Evolutionary conservation across 1,284 basidiomycete species (phyloP).

Genomic region (Amylostereum areolatum): DNA sequence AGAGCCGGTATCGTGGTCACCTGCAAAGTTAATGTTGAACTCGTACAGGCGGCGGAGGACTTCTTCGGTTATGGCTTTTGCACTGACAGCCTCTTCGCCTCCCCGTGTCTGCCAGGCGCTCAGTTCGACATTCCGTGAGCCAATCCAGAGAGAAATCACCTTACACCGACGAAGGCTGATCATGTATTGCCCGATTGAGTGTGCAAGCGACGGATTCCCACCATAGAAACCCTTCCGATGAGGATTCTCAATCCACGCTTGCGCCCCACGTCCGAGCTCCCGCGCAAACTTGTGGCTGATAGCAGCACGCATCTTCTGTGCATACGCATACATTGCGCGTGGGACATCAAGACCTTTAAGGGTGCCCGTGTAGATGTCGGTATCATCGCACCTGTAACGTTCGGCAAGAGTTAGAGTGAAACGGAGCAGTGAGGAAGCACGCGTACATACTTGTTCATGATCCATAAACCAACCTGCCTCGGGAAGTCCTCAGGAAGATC

Average conservation of each 20-base stretch:
- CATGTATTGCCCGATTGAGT: constrained; percentile 19
- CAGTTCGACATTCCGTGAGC: constrained; percentile 5
- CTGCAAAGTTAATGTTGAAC: constrained; percentile 9
- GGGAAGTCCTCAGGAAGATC: no score
- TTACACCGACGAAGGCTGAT: constrained; percentile 15
- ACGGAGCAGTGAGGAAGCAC: no score
- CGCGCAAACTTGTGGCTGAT: constrained; percentile 19
- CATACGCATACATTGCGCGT: constrained; percentile 9
- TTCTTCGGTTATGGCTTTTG: constrained; percentile 15
- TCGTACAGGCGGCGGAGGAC: constrained; percentile 15
- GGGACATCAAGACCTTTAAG: constrained; percentile 8
- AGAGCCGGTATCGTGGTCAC: background rate
- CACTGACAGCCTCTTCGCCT: constrained; percentile 18
- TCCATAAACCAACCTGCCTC: no score
- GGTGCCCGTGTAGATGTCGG: constrained; percentile 13
- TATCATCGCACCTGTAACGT: constrained; percentile 16
- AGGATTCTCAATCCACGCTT: no score
- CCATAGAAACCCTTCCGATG: no score
- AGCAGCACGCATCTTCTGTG: constrained; percentile 21
- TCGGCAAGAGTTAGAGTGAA: no score
- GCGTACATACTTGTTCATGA: no score
- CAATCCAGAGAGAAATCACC: constrained; percentile 1
- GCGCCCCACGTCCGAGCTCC: constrained; percentile 13
- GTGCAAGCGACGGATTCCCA: constrained; percentile 19
- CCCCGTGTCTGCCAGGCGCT: no score